Evolutionary conservation across 2,329 filamentous ascomycete genomes (phyloP).

Genomic region (Penicillium verrucosum): DNA sequence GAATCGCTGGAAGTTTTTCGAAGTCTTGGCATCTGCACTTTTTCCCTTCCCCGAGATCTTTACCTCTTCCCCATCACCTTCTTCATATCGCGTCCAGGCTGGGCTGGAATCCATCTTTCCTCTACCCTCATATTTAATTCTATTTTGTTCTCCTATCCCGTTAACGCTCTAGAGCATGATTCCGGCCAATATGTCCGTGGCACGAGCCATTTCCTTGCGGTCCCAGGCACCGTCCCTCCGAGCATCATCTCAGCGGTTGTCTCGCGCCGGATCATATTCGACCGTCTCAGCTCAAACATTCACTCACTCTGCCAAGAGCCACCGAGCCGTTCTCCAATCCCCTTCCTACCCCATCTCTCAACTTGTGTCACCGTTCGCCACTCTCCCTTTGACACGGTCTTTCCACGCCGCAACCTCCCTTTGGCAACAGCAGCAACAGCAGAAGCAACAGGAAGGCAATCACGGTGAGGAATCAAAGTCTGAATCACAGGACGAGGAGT

Average conservation of each 20-base stretch:
- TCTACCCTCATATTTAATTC: slow-evolving; percentile 2
- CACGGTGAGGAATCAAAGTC: slow-evolving; percentile 35
- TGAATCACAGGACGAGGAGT: slow-evolving; percentile 44
- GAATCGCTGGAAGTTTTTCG: slow-evolving; percentile 36
- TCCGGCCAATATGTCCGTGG: slow-evolving; percentile 37
- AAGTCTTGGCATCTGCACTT: slow-evolving; percentile 39
- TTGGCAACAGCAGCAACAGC: slow-evolving; percentile 36
- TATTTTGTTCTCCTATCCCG: neutral
- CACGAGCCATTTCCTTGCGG: slow-evolving; percentile 38
- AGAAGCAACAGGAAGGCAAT: slow-evolving; percentile 37
- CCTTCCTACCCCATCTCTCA: slow-evolving; percentile 25
- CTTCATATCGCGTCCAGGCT: slow-evolving; percentile 25
- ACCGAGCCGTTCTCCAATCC: slow-evolving; percentile 37
- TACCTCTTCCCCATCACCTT: slow-evolving; percentile 25
- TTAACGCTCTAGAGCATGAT: slow-evolving; percentile 37
- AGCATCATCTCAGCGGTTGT: slow-evolving; percentile 33
- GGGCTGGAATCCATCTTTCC: slow-evolving; percentile 12
- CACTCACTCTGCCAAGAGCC: slow-evolving; percentile 9
- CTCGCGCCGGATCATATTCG: slow-evolving; percentile 33
- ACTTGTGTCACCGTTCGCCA: slow-evolving; percentile 35
- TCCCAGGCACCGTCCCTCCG: slow-evolving; percentile 34
- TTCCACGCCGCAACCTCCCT: slow-evolving; percentile 36
- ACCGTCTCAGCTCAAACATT: slow-evolving; percentile 40
- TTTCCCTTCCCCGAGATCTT: slow-evolving; percentile 32
- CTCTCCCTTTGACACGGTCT: slow-evolving; percentile 36